A percentile compares a stretch with the other conserved stretches of the same genome.
Evolutionary conservation across 148 eudicot species (phyloP).

Genomic region (Camellia granthamiana): DNA sequence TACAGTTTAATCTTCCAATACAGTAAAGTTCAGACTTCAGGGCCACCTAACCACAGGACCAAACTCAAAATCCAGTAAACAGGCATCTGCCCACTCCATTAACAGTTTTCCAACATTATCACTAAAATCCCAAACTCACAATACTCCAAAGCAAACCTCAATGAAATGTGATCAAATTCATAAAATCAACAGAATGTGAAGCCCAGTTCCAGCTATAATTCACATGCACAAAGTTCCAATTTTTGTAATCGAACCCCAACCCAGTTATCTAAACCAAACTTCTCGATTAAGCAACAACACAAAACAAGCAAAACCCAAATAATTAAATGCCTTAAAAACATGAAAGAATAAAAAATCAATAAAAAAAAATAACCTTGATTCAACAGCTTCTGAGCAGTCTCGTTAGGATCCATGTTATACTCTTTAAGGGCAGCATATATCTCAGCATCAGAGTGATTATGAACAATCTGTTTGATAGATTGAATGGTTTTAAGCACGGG

Average conservation of each 20-base stretch:
- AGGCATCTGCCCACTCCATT: not conserved
- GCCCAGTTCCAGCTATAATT: not conserved
- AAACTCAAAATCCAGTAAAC: not conserved
- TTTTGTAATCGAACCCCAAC: not conserved
- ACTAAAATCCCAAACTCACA: not conserved
- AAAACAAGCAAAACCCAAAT: not conserved
- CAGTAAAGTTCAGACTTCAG: not conserved
- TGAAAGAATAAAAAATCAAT: not conserved
- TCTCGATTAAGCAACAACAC: not conserved
- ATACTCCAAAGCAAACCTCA: not conserved
- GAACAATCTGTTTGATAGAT: slow-evolving; percentile 69
- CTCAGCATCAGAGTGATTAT: slow-evolving; percentile 73
- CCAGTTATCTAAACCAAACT: not conserved
- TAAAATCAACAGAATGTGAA: not conserved
- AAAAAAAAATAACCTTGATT: slow-evolving; percentile 55
- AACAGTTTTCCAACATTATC: not conserved
- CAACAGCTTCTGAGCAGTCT: slow-evolving; percentile 63
- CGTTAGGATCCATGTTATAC: slow-evolving; percentile 72
- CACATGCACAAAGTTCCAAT: not conserved
- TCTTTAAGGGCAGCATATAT: slow-evolving; percentile 70
- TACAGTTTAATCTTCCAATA: not conserved
- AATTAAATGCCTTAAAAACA: not conserved
- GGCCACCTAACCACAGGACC: not conserved
- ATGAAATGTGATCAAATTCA: not conserved
- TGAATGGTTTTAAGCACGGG: slow-evolving; percentile 48